Conservation (phyloP, 78 protist species). For the Chrysochromulina tobinii region DNA sequence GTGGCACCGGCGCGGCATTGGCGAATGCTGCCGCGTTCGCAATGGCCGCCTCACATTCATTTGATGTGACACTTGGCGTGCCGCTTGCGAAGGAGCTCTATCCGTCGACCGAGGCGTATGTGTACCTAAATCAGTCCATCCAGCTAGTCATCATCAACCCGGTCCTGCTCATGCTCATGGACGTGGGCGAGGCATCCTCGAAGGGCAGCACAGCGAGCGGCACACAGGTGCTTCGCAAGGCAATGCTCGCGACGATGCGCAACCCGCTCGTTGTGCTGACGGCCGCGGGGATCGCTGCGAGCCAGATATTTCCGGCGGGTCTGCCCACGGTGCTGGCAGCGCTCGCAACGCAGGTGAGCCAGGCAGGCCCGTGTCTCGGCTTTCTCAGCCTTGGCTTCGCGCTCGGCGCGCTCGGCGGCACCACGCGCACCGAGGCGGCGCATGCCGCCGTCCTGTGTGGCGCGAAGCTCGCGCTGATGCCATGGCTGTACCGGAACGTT, state of each 20-base stretch:
- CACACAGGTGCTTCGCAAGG: neutral
- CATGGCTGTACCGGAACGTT: neutral
- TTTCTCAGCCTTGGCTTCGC: neutral
- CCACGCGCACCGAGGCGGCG: neutral
- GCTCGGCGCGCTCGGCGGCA: neutral
- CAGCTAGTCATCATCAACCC: neutral
- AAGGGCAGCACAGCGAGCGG: neutral
- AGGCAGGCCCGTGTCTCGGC: neutral
- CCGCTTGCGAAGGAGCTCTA: neutral
- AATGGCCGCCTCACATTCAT: conserved; percentile 14
- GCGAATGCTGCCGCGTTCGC: neutral
- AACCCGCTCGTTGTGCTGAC: conserved; percentile 2
- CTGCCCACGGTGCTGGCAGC: neutral
- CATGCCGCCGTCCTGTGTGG: neutral
- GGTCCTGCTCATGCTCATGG: neutral
- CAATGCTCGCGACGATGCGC: neutral
- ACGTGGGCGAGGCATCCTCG: neutral
- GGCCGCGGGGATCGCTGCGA: neutral
- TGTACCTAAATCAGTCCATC: neutral
- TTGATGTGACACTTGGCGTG: conserved; percentile 19
- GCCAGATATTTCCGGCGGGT: neutral
- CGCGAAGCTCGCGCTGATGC: neutral
- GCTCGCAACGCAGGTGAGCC: neutral
- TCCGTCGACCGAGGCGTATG: neutral
- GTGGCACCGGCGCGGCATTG: neutral